Evolutionary conservation across 2,329 filamentous ascomycete species (phyloP).

Genomic region (Monosporascus sp.): DNA sequence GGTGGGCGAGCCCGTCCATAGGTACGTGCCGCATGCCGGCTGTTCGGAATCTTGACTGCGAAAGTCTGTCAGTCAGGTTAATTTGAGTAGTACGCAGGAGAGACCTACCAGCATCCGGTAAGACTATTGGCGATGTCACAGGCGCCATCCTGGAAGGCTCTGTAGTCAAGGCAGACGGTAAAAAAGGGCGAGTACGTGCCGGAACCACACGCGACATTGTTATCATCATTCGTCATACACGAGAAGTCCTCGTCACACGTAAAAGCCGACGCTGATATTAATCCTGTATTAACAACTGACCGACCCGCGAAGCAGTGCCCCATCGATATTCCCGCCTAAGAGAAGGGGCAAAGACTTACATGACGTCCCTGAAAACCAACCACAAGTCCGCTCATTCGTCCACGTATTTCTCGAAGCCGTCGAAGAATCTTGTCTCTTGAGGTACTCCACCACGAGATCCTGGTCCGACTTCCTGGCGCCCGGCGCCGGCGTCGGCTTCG

Average conservation of each 20-base stretch:
- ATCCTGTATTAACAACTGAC: no score
- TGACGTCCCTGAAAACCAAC: constrained; percentile 20
- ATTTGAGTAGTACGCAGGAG: neutral
- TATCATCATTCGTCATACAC: constrained; percentile 26
- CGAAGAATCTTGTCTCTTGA: constrained; percentile 5
- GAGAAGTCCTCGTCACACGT: constrained; percentile 14
- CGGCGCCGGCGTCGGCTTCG: constrained; percentile 19
- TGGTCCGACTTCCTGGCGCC: constrained; percentile 7
- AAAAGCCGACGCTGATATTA: constrained; percentile 15
- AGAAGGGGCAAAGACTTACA: constrained; percentile 18
- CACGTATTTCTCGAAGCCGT: constrained; percentile 10
- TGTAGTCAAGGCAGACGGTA: constrained; percentile 29
- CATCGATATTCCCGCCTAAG: no score
- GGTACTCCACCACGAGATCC: constrained; percentile 13
- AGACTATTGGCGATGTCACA: constrained; percentile 21
- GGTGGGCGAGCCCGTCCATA: constrained; percentile 29
- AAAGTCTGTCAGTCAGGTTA: neutral
- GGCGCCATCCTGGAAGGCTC: constrained; percentile 22
- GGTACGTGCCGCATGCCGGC: constrained; percentile 30
- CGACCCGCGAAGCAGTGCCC: no score
- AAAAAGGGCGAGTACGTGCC: constrained; percentile 26
- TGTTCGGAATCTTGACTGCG: constrained; percentile 9
- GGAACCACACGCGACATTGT: constrained; percentile 31
- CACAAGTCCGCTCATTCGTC: constrained; percentile 23
- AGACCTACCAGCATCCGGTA: constrained; percentile 33